Base-by-base conservation (phyloP, 2,329 filamentous ascomycete species). In the Cladosporium cucumerinum region DNA sequence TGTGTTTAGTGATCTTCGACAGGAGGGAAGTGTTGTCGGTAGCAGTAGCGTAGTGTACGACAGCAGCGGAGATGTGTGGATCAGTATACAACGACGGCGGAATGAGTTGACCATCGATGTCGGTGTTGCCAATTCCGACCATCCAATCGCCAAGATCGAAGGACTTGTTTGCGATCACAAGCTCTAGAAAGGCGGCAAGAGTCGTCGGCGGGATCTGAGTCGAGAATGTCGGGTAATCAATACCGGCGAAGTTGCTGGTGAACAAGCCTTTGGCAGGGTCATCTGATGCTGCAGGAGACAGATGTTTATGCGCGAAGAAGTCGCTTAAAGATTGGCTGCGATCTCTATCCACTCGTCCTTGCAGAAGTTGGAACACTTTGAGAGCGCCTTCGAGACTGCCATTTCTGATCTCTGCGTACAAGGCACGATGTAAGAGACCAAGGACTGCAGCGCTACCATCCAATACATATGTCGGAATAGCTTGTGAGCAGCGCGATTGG, bases 61-160 rank as follows among this genome's bases (percentile, higher is more conserved):
- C 75, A 0, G 84, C 80, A 14, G 85, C 81, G 2, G 82, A 79
- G 26, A 88, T 75, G 57, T 76, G 75, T 32, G 79, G 79, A 66
- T 85, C 75, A 2, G 70, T 71, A 68, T 85, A 86, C 28, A 80
- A 67, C 23, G 72, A 70, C 14, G 72, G 69, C 25, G 79, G 74
- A 26, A 87, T 84, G 2, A 83, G 66, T n/a, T 84, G 83, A 0
- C 83, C 84, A 68, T 86, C 84, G 16, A 84, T 68, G 67, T 85
- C 84, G 11, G 79, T 70, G 0, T 80, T 81, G 63, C 81, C 80
- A 0, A 87, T 81, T 62, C 81, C 80, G 1, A 87, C 74, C 14
- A 88, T 74, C 81, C 82, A 86, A 34, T 80, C 77, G 4, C 82
- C 85, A 61, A 87, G 77, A 18, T 81, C 78, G 65, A 79, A 82